Evolutionary conservation across 179 eudicot genomes (phyloP).

Genomic region (Carnegiea gigantea): DNA sequence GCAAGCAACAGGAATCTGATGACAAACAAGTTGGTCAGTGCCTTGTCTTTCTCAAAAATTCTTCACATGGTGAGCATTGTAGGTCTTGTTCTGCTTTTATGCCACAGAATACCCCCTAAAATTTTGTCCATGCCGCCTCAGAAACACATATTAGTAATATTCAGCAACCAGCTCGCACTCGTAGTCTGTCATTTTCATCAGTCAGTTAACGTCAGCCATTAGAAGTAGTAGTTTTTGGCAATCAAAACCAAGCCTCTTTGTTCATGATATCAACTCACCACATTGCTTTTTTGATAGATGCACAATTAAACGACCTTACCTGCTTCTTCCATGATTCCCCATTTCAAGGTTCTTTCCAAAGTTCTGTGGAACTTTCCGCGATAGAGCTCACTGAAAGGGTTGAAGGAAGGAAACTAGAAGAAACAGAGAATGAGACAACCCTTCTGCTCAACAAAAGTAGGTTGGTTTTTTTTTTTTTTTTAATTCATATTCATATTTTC

Average conservation of each 20-base stretch:
- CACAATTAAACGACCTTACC: too few species aligned
- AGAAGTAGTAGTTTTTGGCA: background rate
- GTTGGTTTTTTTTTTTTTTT: background rate
- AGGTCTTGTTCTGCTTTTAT: background rate
- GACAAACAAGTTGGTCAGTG: slow-evolving; percentile 18
- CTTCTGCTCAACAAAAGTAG: slow-evolving; percentile 21
- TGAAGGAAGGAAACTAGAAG: slow-evolving; percentile 5
- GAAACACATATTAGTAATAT: background rate
- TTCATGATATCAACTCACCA: background rate
- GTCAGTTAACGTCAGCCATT: background rate
- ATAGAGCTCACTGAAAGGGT: slow-evolving; percentile 10
- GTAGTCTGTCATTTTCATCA: background rate
- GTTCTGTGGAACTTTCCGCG: slow-evolving; percentile 13
- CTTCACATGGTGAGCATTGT: background rate
- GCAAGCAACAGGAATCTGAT: slow-evolving; percentile 10
- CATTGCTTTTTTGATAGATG: background rate
- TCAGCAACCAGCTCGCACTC: background rate
- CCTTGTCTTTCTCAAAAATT: background rate
- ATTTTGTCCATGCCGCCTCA: background rate
- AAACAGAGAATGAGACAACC: slow-evolving; percentile 15
- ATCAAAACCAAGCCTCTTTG: background rate
- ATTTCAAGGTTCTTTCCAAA: background rate
- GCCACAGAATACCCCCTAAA: background rate
- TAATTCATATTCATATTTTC: background rate
- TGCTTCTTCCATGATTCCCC: background rate